phyloP scores from a whole-genome alignment of 306 rosid species.

The Glycine tomentella region DNA sequence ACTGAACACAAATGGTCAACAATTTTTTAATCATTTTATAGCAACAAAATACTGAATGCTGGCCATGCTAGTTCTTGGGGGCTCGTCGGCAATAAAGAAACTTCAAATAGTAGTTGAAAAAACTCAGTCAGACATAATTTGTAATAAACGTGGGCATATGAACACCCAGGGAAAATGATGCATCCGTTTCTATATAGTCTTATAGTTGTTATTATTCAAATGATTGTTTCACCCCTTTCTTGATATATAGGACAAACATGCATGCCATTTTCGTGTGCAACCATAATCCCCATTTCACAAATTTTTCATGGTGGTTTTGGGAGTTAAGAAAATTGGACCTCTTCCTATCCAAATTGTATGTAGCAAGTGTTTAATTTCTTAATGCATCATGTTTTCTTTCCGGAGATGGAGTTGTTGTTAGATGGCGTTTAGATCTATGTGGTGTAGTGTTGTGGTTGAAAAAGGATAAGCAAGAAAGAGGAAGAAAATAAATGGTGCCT shows the following conservation, averaged over 20 bases:
- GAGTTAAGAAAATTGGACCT: neutral
- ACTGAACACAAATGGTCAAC: too few species aligned
- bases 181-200: conserved; percentile 17
- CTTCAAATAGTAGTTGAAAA: conserved; percentile 43
- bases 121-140: conserved; percentile 7
- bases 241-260: neutral
- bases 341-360: neutral
- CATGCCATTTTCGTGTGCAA: conserved; percentile 22
- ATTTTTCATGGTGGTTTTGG: neutral
- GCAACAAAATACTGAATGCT: too few species aligned
- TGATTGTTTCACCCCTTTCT: neutral
- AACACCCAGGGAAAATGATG: neutral
- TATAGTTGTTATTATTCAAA: neutral
- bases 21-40: too few species aligned
- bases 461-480: too few species aligned
- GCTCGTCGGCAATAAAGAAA: conserved; percentile 36
- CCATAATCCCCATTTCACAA: neutral
- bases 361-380: neutral
- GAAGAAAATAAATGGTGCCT: too few species aligned
- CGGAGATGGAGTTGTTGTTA: too few species aligned
- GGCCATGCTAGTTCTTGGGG: too few species aligned
- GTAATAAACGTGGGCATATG: neutral
- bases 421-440: too few species aligned
- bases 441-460: too few species aligned
- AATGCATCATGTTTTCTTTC: too few species aligned